Evolutionary conservation across 2,329 filamentous ascomycete species (phyloP).

Genomic region (Balansia obtecta): DNA sequence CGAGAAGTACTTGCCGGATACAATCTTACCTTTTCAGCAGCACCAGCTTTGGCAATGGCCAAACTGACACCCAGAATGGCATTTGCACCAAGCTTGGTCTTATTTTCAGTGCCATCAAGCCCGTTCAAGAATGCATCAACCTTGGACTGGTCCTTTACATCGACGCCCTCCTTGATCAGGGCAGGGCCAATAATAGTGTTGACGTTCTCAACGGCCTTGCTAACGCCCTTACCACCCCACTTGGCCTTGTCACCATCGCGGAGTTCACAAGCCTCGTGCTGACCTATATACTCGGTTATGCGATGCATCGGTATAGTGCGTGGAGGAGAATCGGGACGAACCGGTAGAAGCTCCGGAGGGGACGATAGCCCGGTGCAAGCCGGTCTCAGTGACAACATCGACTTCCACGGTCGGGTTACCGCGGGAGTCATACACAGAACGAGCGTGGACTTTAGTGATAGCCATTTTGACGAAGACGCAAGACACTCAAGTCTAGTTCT

Average conservation of each 20-base stretch:
- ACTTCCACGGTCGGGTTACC: slow-evolving; percentile 98
- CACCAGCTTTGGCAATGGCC: slow-evolving; percentile 78
- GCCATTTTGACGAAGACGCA: slow-evolving; percentile 53
- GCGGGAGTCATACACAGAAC: slow-evolving; percentile 97
- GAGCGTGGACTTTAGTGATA: slow-evolving; percentile 81
- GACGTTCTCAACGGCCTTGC: slow-evolving; percentile 77
- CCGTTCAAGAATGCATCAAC: slow-evolving; percentile 76
- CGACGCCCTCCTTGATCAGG: slow-evolving; percentile 69
- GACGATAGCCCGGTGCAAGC: slow-evolving; percentile 93
- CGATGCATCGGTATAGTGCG: slow-evolving; percentile 11
- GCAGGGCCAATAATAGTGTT: slow-evolving; percentile 70
- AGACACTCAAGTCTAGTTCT: slow-evolving; percentile 1
- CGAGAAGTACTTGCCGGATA: background rate
- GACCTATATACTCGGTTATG: slow-evolving; percentile 40
- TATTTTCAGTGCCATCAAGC: slow-evolving; percentile 76
- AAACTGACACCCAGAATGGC: slow-evolving; percentile 77
- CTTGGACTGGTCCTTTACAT: slow-evolving; percentile 77
- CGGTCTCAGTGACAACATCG: slow-evolving; percentile 90
- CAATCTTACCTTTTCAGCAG: slow-evolving; percentile 59
- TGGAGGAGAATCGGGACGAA: slow-evolving; percentile 31
- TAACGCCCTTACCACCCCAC: slow-evolving; percentile 80
- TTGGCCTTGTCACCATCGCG: slow-evolving; percentile 80
- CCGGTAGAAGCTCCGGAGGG: slow-evolving; percentile 93
- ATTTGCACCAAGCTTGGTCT: slow-evolving; percentile 80
- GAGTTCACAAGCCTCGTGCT: slow-evolving; percentile 85